Conservation (phyloP, 139 green algal genomes). For the Auxenochlorella pyrenoidosa region DNA sequence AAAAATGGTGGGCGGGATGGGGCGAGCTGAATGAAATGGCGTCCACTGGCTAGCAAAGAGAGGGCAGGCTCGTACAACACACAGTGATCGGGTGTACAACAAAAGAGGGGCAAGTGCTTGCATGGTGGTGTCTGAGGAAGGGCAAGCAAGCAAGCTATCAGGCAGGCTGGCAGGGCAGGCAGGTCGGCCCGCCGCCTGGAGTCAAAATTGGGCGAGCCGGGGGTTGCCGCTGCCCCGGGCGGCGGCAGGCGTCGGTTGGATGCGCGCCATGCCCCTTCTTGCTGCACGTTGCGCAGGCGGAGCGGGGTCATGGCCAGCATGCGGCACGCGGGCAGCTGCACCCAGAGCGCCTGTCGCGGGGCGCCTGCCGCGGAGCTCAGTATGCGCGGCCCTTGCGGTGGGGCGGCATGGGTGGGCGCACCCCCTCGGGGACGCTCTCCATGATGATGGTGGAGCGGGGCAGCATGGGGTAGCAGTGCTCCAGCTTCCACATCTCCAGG, state of each 20-base stretch:
- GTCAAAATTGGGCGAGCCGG: no score
- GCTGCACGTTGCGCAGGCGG: no score
- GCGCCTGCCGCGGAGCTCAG: background rate
- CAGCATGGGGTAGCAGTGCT: slow-evolving; percentile 78
- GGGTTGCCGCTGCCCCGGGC: no score
- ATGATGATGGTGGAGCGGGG: slow-evolving; percentile 83
- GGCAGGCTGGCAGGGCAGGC: no score
- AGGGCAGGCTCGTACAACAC: background rate
- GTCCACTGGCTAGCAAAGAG: background rate
- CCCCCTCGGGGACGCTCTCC: slow-evolving; percentile 55
- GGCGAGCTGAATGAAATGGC: background rate
- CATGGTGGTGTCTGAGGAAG: background rate
- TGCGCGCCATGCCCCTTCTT: no score
- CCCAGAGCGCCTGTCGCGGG: no score
- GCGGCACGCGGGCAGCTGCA: no score
- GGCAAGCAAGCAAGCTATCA: no score
- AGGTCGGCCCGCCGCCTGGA: no score
- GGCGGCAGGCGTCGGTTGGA: no score
- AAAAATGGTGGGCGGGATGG: background rate
- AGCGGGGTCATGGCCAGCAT: no score
- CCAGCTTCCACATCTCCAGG: slow-evolving; percentile 73
- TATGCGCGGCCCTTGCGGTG: slow-evolving; percentile 15
- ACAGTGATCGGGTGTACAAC: background rate
- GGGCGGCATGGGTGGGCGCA: background rate
- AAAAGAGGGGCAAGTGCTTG: slow-evolving; percentile 3